Percentiles rank a stretch among this genome's conserved stretches.
These are phyloP conservation scores for Echinosphaeria canescens DNA, from an alignment of 2,329 filamentous ascomycete species.

Conservation along the genomic window DNA sequence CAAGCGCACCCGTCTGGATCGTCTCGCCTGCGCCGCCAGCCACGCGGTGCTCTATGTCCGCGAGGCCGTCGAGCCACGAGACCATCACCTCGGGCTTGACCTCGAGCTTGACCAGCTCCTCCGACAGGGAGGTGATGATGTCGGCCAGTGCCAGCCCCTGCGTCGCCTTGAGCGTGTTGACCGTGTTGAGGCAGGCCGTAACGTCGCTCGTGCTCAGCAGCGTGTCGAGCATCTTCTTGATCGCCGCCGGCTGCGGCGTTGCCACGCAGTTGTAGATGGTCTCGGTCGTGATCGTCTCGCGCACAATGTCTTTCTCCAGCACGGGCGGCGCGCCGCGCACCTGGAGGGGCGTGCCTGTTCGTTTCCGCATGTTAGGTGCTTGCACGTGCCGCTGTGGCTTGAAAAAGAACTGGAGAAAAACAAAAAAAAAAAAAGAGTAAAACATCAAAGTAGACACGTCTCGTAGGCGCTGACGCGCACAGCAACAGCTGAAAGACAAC, in stretches of 20 bases:
- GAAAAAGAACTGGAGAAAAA: too few species aligned
- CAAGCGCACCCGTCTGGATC: slow-evolving; percentile 81
- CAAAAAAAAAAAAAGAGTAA: too few species aligned
- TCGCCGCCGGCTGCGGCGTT: slow-evolving; percentile 76
- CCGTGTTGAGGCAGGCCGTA: slow-evolving; percentile 67
- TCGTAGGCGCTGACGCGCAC: too few species aligned
- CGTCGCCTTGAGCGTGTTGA: slow-evolving; percentile 68
- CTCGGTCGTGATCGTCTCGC: slow-evolving; percentile 69
- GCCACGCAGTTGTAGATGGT: slow-evolving; percentile 97
- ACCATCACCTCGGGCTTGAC: slow-evolving; percentile 77
- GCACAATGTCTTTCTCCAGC: slow-evolving; percentile 40
- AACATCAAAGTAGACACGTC: too few species aligned
- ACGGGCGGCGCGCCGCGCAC: slow-evolving; percentile 35
- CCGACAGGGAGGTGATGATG: slow-evolving; percentile 69
- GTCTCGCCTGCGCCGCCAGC: slow-evolving; percentile 71
- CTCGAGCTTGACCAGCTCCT: slow-evolving; percentile 64
- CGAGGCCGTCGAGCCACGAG: slow-evolving; percentile 75
- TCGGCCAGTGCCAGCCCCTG: slow-evolving; percentile 84
- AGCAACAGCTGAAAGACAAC: background rate
- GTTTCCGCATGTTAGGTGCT: too few species aligned
- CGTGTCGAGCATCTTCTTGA: slow-evolving; percentile 64
- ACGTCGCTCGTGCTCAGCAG: slow-evolving; percentile 73
- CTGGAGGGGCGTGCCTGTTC: slow-evolving; percentile 46
- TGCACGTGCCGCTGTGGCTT: too few species aligned
- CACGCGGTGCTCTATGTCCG: slow-evolving; percentile 81